These are phyloP conservation scores for Exophiala sp. DNA, from an alignment of 2,329 filamentous ascomycete species.

Conservation along the genomic window DNA sequence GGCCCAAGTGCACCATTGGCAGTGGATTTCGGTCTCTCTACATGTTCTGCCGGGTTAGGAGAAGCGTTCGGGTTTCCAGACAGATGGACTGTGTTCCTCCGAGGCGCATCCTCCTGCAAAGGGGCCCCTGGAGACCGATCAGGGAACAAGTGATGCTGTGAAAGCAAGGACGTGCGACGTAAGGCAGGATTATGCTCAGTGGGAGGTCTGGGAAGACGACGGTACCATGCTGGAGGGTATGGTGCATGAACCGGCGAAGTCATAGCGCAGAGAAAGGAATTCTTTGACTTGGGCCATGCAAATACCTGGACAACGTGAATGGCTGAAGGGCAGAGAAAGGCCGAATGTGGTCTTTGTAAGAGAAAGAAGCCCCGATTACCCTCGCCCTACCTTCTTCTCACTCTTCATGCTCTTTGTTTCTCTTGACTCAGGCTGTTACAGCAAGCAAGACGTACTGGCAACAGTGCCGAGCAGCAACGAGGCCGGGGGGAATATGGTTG, in stretches of 20 bases:
- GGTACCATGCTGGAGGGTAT: slow-evolving; percentile 40
- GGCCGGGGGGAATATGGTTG: slow-evolving; percentile 21
- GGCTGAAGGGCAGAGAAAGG: slow-evolving; percentile 18
- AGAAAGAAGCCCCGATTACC: slow-evolving; percentile 10
- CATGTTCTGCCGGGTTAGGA: slow-evolving; percentile 5
- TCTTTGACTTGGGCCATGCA: slow-evolving; percentile 21
- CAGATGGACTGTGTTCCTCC: slow-evolving; percentile 20
- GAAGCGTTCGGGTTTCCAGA: slow-evolving; percentile 5
- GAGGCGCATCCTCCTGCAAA: slow-evolving; percentile 11
- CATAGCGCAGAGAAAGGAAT: slow-evolving; percentile 30
- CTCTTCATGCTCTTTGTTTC: slow-evolving; percentile 9
- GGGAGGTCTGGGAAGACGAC: slow-evolving; percentile 44
- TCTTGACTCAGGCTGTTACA: slow-evolving; percentile 7
- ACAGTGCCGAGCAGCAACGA: slow-evolving; percentile 7
- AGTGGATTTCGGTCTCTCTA: background rate
- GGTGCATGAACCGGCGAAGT: slow-evolving; percentile 24
- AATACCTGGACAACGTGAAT: slow-evolving; percentile 15
- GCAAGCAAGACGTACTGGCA: slow-evolving; percentile 2
- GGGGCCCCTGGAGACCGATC: slow-evolving; percentile 11
- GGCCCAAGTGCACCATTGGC: slow-evolving; percentile 1
- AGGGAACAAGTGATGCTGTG: slow-evolving; percentile 28
- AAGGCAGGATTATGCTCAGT: slow-evolving; percentile 32
- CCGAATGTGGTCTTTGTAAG: slow-evolving; percentile 19
- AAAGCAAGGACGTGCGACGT: slow-evolving; percentile 25
- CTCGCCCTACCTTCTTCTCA: slow-evolving; percentile 7